These are phyloP conservation scores for Mesostigma viride DNA, from an alignment of 139 green algal species.

Conservation along the genomic window DNA sequence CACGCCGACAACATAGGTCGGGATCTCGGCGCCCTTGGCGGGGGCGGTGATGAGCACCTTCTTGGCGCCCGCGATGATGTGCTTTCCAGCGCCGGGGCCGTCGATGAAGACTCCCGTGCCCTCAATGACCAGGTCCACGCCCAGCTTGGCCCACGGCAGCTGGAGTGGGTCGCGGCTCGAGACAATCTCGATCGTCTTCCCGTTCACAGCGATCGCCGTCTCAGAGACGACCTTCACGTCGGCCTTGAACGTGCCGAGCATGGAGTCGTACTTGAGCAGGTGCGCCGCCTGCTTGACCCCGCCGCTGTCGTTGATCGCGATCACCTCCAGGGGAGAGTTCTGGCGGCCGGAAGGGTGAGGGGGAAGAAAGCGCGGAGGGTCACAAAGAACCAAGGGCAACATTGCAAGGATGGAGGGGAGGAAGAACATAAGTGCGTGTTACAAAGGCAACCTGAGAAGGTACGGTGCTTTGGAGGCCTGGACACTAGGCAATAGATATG, in stretches of 20 bases:
- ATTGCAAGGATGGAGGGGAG: too few relatives aligned
- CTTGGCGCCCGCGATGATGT: slow-evolving; percentile 44
- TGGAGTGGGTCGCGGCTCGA: slow-evolving; percentile 85
- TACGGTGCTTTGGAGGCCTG: too few relatives aligned
- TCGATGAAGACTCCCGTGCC: slow-evolving; percentile 56
- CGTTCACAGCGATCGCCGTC: slow-evolving; percentile 75
- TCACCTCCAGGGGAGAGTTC: slow-evolving; percentile 55
- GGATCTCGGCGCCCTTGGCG: slow-evolving; percentile 93
- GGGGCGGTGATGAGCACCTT: slow-evolving; percentile 95
- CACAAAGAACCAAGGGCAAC: too few relatives aligned
- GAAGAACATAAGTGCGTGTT: too few relatives aligned
- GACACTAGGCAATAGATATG: too few relatives aligned
- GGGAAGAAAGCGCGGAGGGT: too few relatives aligned
- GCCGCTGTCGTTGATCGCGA: slow-evolving; percentile 92
- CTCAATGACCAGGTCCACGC: slow-evolving; percentile 95
- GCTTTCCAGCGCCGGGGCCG: slow-evolving; percentile 40
- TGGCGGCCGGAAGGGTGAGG: too few relatives aligned
- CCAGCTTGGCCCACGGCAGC: slow-evolving; percentile 82
- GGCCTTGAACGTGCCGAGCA: slow-evolving; percentile 84
- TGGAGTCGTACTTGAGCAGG: slow-evolving; percentile 99
- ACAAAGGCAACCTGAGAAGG: too few relatives aligned
- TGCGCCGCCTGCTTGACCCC: slow-evolving; percentile 93
- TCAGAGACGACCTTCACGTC: slow-evolving; percentile 92
- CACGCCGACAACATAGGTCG: slow-evolving; percentile 96
- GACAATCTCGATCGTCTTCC: slow-evolving; percentile 88